Conservation (phyloP, 2,329 filamentous ascomycete species). For the Ophiocordyceps australis region DNA sequence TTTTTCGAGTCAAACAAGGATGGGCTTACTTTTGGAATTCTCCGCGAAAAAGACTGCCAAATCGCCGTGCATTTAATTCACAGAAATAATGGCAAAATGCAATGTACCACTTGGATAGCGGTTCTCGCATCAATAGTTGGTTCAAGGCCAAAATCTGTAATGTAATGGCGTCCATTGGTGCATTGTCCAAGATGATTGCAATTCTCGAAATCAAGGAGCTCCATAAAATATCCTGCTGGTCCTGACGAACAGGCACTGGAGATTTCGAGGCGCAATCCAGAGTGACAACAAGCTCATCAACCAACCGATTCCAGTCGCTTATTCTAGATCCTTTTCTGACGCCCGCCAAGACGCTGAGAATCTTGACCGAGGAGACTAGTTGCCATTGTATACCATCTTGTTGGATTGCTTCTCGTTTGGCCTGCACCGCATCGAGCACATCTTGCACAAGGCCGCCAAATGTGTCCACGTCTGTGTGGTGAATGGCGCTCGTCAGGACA, state of each 20-base stretch:
- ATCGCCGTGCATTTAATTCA: constrained; percentile 53
- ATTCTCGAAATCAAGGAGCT: constrained; percentile 34
- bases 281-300: constrained; percentile 34
- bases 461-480: constrained; percentile 59
- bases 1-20: too few relatives aligned
- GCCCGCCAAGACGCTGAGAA: constrained; percentile 53
- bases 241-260: constrained; percentile 13
- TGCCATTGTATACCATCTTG: constrained; percentile 11
- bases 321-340: constrained; percentile 71
- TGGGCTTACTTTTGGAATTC: constrained; percentile 58
- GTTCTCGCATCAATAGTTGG: constrained; percentile 44
- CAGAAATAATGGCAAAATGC: constrained; percentile 72
- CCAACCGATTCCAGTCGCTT: constrained; percentile 48
- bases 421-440: constrained; percentile 31
- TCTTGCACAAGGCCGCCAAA: constrained; percentile 51
- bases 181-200: constrained; percentile 54
- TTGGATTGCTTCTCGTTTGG: constrained; percentile 14
- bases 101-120: constrained; percentile 57
- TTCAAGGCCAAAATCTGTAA: constrained; percentile 48
- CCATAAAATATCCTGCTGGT: constrained; percentile 30
- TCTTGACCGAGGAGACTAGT: constrained; percentile 28
- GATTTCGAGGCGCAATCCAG: constrained; percentile 27
- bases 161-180: constrained; percentile 64
- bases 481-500: constrained; percentile 62
- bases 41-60: constrained; percentile 59